phyloP scores from a whole-genome alignment of 2,329 filamentous ascomycete genomes.

The Colletotrichum trifolii region DNA sequence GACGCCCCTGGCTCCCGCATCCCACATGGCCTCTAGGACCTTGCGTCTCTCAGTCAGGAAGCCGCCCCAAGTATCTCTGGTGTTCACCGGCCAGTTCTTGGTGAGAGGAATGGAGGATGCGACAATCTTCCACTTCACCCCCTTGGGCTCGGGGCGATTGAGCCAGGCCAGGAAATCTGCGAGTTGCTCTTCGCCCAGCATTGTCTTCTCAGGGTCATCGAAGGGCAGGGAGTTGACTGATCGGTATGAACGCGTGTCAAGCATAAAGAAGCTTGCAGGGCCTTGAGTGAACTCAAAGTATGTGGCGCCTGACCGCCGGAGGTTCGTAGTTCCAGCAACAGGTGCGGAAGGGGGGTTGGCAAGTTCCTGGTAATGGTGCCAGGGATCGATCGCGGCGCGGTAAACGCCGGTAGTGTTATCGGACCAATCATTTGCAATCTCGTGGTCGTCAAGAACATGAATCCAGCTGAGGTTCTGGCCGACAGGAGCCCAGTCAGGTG shows the following conservation, averaged over 20 bases:
- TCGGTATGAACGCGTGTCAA: conserved; percentile 91
- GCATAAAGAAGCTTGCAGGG: conserved; percentile 92
- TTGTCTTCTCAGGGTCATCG: conserved; percentile 77
- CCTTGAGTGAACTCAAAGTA: conserved; percentile 93
- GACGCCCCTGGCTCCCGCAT: conserved; percentile 77
- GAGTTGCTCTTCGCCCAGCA: conserved; percentile 85
- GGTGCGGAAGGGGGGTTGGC: conserved; percentile 82
- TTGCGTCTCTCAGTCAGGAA: conserved; percentile 83
- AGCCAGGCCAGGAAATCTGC: conserved; percentile 84
- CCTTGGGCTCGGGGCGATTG: conserved; percentile 74
- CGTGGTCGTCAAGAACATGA: conserved; percentile 95
- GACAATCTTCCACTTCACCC: conserved; percentile 93
- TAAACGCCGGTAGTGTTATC: conserved; percentile 85
- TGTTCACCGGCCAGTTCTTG: conserved; percentile 94
- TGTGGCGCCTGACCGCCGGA: conserved; percentile 67
- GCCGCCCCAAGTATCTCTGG: conserved; percentile 92
- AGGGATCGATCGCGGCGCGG: conserved; percentile 82
- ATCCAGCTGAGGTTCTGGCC: conserved; percentile 92
- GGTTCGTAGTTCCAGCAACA: conserved; percentile 54
- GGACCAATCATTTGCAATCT: conserved; percentile 95
- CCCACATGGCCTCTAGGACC: conserved; percentile 93
- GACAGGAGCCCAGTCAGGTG: conserved; percentile 86
- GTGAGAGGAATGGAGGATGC: conserved; percentile 94
- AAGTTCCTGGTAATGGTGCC: conserved; percentile 84
- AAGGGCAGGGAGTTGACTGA: conserved; percentile 72